Percentiles rank a stretch among this genome's conserved stretches.
Conservation (phyloP, 805 yeast genomes). For the Ogataea neopini region DNA sequence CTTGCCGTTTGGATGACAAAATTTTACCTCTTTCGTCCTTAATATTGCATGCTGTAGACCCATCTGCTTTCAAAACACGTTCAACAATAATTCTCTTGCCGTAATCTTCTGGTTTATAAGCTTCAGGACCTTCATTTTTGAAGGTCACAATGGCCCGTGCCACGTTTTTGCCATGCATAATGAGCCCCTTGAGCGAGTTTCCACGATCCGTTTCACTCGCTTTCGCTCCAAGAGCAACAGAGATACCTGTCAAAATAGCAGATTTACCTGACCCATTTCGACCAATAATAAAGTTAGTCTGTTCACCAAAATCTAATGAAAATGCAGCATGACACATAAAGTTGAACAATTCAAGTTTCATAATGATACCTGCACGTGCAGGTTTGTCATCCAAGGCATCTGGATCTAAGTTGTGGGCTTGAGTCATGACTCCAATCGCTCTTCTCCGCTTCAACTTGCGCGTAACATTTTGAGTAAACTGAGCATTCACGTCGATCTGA, state of each 20-base stretch:
- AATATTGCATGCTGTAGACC: conserved; percentile 54
- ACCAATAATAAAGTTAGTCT: conserved; percentile 84
- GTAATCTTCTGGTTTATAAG: conserved; percentile 60
- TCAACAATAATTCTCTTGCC: conserved; percentile 74
- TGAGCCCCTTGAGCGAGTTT: conserved; percentile 61
- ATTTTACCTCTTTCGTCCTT: conserved; percentile 51
- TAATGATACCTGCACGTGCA: conserved; percentile 66
- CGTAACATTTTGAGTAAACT: conserved; percentile 33
- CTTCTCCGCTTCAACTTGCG: conserved; percentile 23
- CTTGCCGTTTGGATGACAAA: conserved; percentile 61
- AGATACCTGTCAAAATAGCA: conserved; percentile 83
- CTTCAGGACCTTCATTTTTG: conserved; percentile 64
- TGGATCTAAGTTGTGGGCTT: conserved; percentile 15
- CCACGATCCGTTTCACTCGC: conserved; percentile 90
- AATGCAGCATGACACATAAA: conserved; percentile 92
- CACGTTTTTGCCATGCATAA: conserved; percentile 73
- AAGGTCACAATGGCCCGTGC: conserved; percentile 68
- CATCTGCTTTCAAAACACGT: conserved; percentile 58
- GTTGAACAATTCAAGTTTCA: conserved; percentile 61
- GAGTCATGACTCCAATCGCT: conserved; percentile 26
- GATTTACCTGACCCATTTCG: conserved; percentile 90
- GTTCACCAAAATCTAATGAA: conserved; percentile 71
- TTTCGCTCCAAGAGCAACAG: conserved; percentile 85
- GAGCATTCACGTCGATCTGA: conserved; percentile 27
- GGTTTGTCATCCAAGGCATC: conserved; percentile 29